phyloP scores from a whole-genome alignment of 1,284 basidiomycete species.

The Inonotus obliquus region DNA sequence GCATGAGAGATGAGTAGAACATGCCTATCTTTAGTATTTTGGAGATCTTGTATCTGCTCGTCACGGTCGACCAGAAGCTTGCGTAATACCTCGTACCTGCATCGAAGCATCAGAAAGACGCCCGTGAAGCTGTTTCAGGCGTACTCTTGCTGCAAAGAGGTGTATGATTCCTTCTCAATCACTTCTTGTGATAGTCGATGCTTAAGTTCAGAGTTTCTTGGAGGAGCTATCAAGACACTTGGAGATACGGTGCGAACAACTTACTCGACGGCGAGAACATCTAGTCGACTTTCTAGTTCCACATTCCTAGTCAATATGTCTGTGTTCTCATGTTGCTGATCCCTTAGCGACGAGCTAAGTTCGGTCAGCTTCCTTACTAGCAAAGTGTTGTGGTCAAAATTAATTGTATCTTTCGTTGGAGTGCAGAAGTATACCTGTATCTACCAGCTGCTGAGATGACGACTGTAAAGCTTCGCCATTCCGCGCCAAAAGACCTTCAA shows the following conservation, averaged over 20 bases:
- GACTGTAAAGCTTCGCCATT: background rate
- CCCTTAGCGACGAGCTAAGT: background rate
- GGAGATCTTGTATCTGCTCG: background rate
- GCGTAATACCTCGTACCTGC: background rate
- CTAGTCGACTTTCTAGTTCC: constrained; percentile 2
- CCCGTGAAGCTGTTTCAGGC: background rate
- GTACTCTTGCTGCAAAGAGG: constrained; percentile 8
- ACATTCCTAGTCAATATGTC: constrained; percentile 6
- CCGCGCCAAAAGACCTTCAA: constrained; percentile 8
- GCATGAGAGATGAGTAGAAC: background rate
- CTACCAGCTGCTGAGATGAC: constrained; percentile 1
- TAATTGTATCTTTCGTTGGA: background rate
- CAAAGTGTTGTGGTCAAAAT: background rate
- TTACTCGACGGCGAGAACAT: background rate
- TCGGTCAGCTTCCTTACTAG: constrained; percentile 4
- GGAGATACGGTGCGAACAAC: background rate
- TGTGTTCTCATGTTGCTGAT: constrained; percentile 5
- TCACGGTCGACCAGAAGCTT: constrained; percentile 8
- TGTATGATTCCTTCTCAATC: background rate
- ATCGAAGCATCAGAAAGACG: background rate
- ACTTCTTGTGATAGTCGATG: background rate
- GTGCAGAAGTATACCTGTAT: background rate
- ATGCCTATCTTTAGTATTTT: constrained; percentile 5
- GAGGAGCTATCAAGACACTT: background rate
- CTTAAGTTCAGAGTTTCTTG: background rate